These are phyloP conservation scores for Copromyces sp. DNA, from an alignment of 495 filamentous ascomycete genomes.

Conservation along the genomic window DNA sequence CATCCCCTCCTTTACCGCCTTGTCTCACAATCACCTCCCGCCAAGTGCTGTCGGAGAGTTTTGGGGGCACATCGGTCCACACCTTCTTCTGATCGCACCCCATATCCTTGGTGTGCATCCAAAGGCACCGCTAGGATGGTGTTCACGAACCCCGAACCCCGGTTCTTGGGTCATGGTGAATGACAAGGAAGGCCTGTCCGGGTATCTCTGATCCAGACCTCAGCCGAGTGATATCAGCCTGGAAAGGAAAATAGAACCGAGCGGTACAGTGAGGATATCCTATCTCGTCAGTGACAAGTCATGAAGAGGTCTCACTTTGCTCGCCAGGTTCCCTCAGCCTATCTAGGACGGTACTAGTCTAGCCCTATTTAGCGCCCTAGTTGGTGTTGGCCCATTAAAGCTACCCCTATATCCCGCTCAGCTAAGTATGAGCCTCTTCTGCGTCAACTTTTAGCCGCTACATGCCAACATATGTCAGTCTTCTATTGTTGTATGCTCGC, in stretches of 20 bases:
- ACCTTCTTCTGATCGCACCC: conserved; percentile 6
- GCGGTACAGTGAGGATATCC: background rate
- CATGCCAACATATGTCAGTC: background rate
- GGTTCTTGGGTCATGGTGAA: conserved; percentile 13
- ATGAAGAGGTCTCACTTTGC: background rate
- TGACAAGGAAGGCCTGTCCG: conserved; percentile 24
- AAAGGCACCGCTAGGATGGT: conserved; percentile 10
- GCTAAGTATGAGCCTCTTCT: background rate
- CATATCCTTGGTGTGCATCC: background rate
- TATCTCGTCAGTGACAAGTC: background rate
- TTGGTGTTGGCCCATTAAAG: background rate
- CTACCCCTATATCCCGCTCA: background rate
- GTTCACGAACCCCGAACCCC: conserved; percentile 6
- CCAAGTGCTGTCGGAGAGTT: conserved; percentile 1
- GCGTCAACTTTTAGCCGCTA: background rate
- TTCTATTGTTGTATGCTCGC: background rate
- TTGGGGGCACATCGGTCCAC: background rate
- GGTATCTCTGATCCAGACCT: conserved; percentile 31
- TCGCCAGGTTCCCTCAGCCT: background rate
- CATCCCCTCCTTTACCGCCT: background rate
- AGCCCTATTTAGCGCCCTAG: background rate
- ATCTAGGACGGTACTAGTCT: background rate
- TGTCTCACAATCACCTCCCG: conserved; percentile 7
- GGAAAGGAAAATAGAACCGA: background rate
- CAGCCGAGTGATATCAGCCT: background rate